phyloP scores from a whole-genome alignment of 768 basidiomycete species.

The Tephrocybe sp. region DNA sequence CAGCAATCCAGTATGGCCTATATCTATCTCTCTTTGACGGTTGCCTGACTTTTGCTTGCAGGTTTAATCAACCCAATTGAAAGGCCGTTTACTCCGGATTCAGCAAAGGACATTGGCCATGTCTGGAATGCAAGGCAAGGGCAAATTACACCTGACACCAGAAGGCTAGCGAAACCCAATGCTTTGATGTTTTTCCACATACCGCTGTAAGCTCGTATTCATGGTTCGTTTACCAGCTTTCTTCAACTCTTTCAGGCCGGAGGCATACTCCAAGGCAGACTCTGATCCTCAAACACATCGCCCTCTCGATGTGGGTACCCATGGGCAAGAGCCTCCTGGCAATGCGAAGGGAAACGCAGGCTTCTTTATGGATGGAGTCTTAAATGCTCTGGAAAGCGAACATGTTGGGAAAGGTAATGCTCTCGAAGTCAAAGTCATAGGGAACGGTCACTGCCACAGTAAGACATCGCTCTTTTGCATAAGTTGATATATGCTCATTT shows the following conservation, averaged over 20 bases:
- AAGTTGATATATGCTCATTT: neutral
- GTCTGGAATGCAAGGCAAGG: slow-evolving; percentile 62
- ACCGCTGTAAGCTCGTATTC: slow-evolving; percentile 59
- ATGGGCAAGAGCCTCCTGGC: slow-evolving; percentile 56
- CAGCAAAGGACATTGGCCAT: slow-evolving; percentile 62
- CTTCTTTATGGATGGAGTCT: slow-evolving; percentile 81
- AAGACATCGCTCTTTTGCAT: slow-evolving; percentile 20
- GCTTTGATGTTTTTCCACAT: slow-evolving; percentile 99
- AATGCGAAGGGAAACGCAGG: slow-evolving; percentile 70
- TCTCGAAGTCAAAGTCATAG: slow-evolving; percentile 82
- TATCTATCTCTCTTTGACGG: neutral
- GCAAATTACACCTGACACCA: slow-evolving; percentile 53
- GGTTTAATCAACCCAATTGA: slow-evolving; percentile 69
- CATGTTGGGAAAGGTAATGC: slow-evolving; percentile 44
- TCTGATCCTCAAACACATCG: slow-evolving; percentile 54
- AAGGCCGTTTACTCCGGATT: slow-evolving; percentile 82
- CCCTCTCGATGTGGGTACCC: slow-evolving; percentile 66
- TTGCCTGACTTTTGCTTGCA: slow-evolving; percentile 15
- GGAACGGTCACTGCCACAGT: slow-evolving; percentile 91
- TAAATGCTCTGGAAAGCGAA: slow-evolving; percentile 70
- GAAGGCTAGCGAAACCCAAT: slow-evolving; percentile 84
- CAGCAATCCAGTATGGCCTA: slow-evolving; percentile 59
- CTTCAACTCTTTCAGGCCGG: slow-evolving; percentile 45
- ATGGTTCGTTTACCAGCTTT: neutral
- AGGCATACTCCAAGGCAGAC: slow-evolving; percentile 74